Base-by-base conservation (phyloP, 1,284 basidiomycete genomes). In the Flammula alnicola region DNA sequence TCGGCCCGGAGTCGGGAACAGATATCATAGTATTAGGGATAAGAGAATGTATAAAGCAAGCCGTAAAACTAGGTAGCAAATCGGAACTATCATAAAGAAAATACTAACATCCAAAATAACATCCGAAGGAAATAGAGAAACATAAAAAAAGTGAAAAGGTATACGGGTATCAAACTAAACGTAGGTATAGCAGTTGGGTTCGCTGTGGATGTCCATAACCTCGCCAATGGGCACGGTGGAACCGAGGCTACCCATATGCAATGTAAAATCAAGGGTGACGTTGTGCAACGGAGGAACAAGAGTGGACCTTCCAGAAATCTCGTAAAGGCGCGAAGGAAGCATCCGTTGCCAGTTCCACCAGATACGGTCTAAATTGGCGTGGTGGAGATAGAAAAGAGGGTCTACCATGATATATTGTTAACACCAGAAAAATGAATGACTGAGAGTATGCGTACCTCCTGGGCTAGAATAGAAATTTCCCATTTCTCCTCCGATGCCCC, bases 361-460 rank as follows among this genome's bases (percentile, higher is more conserved):
- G 5, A 73, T 55, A 8, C 69, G 63, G 43, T 72, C 70, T 11
- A 73, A 54, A 44, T 67, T 67, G 10, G 66, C 61, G 45, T 73
- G 70, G 52, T 72, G 70, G 7, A 71, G 56, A 47, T 68, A 72
- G 61, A 72, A 73, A 12, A 72, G 19, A 5, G 71, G 70, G 32
- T 73, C 70, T 69, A 16, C 7, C 1, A 17, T 30, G 35, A 22
- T 4, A 17, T 33, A 10, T 4, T 5, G 20, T 49, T 20, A 33
- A 30, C 22, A n/a, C n/a, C 14, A 23, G 14, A 3, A 30, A 22
- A 7, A n/a, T n/a, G n/a, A n/a, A n/a, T n/a, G n/a, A n/a, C n/a
- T n/a, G 26, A 32, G 12, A 52, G 33, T 32, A 14, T 10, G 35
- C 51, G 35, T n/a, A 55, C 56, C 56, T 31, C 39, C 51, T 1